Conservation (phyloP, 768 basidiomycete genomes). For the Mycena metata region DNA sequence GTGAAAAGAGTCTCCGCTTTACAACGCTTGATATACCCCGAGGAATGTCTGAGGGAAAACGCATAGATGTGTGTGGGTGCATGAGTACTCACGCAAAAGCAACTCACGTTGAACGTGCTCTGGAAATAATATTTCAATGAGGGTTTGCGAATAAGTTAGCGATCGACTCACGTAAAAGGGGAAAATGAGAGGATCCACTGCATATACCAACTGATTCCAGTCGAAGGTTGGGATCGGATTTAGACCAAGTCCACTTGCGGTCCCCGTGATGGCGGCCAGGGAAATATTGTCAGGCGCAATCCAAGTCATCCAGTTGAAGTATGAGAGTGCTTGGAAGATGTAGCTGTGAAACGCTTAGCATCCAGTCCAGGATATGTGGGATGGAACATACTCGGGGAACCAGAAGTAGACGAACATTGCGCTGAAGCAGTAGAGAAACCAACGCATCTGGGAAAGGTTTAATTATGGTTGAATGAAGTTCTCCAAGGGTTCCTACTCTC, state of each 20-base stretch:
- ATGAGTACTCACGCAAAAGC: no score
- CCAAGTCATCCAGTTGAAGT: conserved; percentile 59
- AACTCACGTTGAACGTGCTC: conserved; percentile 35
- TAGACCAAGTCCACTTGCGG: conserved; percentile 50
- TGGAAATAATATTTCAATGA: not conserved
- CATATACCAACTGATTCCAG: conserved; percentile 46
- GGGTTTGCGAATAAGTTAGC: not conserved
- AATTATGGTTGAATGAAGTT: conserved; percentile 5
- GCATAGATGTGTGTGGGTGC: no score
- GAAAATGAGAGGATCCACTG: conserved; percentile 45
- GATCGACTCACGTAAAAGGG: conserved; percentile 50
- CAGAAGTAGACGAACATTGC: conserved; percentile 46
- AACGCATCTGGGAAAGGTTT: conserved; percentile 47
- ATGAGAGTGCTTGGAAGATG: conserved; percentile 46
- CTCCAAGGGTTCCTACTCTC: conserved; percentile 11
- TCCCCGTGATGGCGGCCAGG: conserved; percentile 47
- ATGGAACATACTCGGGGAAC: conserved; percentile 34
- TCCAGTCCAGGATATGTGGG: no score
- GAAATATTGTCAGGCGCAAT: conserved; percentile 49
- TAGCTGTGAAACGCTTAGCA: conserved; percentile 46
- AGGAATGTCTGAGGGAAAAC: conserved; percentile 3
- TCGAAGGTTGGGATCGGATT: conserved; percentile 51
- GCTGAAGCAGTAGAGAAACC: conserved; percentile 56
- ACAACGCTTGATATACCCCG: conserved; percentile 1
- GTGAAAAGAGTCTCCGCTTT: no score